Evolutionary conservation across 345 rosid species (phyloP).

Genomic region (Gynandropsis gynandra): DNA sequence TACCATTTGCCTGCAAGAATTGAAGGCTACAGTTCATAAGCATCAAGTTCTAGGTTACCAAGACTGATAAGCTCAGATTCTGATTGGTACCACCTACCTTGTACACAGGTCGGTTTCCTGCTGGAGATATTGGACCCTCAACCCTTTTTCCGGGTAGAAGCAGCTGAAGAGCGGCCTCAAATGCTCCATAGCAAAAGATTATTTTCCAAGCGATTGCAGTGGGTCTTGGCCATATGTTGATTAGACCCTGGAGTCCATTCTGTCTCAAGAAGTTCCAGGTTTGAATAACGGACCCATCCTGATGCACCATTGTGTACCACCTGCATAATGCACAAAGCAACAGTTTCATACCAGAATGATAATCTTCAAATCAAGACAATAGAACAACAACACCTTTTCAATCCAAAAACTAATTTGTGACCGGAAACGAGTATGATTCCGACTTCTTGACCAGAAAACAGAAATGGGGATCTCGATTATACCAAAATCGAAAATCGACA

Average conservation of each 20-base stretch:
- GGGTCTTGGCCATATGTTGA: constrained; percentile 80
- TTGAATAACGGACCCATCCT: constrained; percentile 66
- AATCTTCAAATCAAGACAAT: no score
- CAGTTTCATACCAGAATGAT: background rate
- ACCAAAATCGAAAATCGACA: no score
- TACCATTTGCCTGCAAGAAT: constrained; percentile 71
- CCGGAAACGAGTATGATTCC: no score
- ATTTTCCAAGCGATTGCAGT: constrained; percentile 62
- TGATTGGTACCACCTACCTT: constrained; percentile 40
- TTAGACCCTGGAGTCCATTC: constrained; percentile 61
- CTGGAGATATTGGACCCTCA: constrained; percentile 84
- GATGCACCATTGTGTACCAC: constrained; percentile 96
- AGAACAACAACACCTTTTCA: no score
- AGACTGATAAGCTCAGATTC: background rate
- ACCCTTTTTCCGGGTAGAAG: constrained; percentile 85
- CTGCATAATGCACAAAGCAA: constrained; percentile 31
- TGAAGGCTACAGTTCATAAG: background rate
- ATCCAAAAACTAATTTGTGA: background rate
- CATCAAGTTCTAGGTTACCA: background rate
- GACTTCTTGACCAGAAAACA: background rate
- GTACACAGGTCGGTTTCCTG: constrained; percentile 80
- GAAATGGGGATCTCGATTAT: background rate
- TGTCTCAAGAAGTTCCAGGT: constrained; percentile 49
- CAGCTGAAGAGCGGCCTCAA: constrained; percentile 91
- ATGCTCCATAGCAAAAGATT: constrained; percentile 66